Evolutionary conservation across 768 basidiomycete species (phyloP), one percentile per base, ranked within the genome.

Genomic region (Lactarius hengduanensis): DNA sequence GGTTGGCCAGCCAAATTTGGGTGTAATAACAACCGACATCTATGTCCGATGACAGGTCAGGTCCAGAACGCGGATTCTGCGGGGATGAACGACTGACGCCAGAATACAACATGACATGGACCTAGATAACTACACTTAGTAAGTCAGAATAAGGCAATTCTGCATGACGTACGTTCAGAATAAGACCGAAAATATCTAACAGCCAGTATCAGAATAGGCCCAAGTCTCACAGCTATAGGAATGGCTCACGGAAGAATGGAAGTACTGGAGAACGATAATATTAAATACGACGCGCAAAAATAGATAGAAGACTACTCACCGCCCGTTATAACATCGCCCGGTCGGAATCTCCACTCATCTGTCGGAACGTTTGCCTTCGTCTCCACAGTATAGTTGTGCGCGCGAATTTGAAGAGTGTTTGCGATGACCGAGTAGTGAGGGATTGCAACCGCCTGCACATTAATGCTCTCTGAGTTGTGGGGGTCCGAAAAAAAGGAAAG

Each of bases 351-450:
- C 78, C 77, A 71, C 75, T 77, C 65, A 72, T 82, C 76, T 77
- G 74, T 61, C 59, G 74, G 59, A 28, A 65, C 38, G 13, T 57
- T 32, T 73, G 76, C 72, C 40, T 76, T 73, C 55, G 83, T 78
- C 57, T 76, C 71, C 28, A 71, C 69, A 4, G 67, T 59, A 30
- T 69, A 65, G 13, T 63, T 45, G 13, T 69, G 69, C 15, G 65
- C 62, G 11, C 72, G 66, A 62, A 71, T 69, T 66, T 75, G 74
- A 11, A 75, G 64, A 8, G 70, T 61, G 60, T 89, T 90, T n/a
- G 83, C 79, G 43, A 90, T 86, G 10, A 88, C 81, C 0, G 82
- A 74, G 71, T 84, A 59, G 73, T 91, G 89, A 0, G 89, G 73
- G 66, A 91, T 86, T 4, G 80, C 81, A 20, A 90, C 87, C 9